Evolutionary conservation across 164 flowering plant species (phyloP).

Genomic region (Macadamia tetraphylla): DNA sequence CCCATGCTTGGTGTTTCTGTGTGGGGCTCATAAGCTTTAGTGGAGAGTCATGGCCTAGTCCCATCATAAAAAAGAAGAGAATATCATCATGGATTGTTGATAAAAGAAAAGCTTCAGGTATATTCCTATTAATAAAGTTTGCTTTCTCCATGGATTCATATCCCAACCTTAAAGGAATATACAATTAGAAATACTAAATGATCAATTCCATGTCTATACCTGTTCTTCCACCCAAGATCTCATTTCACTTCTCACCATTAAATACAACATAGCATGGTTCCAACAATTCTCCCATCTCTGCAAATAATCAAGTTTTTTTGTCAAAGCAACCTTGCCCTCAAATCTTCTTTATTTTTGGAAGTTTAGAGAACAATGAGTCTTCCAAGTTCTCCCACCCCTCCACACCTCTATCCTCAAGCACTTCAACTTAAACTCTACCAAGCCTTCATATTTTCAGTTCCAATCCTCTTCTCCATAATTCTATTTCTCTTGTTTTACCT

Average conservation of each 20-base stretch:
- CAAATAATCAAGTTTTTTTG: too few relatives aligned
- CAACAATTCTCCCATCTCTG: neutral
- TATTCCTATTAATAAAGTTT: neutral
- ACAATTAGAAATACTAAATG: neutral
- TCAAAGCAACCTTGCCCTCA: neutral
- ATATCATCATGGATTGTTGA: constrained; percentile 10
- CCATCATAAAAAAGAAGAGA: constrained; percentile 14
- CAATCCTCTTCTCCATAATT: constrained; percentile 68
- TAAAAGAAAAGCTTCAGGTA: neutral
- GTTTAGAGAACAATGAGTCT: constrained; percentile 32
- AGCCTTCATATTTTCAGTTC: constrained; percentile 78
- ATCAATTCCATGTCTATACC: neutral
- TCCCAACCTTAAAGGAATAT: neutral
- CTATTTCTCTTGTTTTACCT: constrained; percentile 67
- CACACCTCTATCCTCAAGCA: constrained; percentile 63
- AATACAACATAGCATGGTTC: constrained; percentile 13
- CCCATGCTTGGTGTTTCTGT: constrained; percentile 7
- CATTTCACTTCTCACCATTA: constrained; percentile 13
- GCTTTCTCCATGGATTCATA: neutral
- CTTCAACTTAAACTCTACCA: constrained; percentile 75
- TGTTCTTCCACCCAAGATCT: constrained; percentile 1
- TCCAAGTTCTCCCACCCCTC: constrained; percentile 37
- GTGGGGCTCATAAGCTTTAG: constrained; percentile 17
- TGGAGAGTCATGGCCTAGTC: constrained; percentile 23
- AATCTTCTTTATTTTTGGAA: neutral